These are phyloP conservation scores for Trametes elegans DNA, from an alignment of 768 basidiomycete species.

Conservation along the genomic window DNA sequence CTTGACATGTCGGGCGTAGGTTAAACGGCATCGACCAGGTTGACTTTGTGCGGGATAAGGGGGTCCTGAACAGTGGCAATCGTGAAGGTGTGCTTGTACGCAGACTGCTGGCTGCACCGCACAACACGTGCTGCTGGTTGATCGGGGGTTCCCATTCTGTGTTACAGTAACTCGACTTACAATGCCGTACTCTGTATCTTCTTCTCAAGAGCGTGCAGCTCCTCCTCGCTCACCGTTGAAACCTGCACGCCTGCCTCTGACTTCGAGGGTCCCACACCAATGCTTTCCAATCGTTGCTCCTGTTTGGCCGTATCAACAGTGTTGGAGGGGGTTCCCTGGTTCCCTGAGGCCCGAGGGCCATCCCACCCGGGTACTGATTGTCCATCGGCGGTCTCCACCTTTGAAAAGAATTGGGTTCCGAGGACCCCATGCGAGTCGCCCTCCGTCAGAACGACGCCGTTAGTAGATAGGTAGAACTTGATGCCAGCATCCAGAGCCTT, in stretches of 20 bases:
- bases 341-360: background rate
- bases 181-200: background rate
- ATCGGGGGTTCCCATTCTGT: background rate
- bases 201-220: slow-evolving; percentile 2
- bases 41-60: too few relatives aligned
- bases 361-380: slow-evolving; percentile 28
- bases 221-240: background rate
- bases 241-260: slow-evolving; percentile 1
- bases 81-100: too few relatives aligned
- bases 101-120: too few relatives aligned
- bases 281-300: background rate
- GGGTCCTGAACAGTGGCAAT: too few relatives aligned
- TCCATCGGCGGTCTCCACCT: slow-evolving; percentile 55
- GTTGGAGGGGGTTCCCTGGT: background rate
- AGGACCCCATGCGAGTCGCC: slow-evolving; percentile 69
- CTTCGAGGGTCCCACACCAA: slow-evolving; percentile 1
- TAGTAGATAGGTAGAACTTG: slow-evolving; percentile 75
- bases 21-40: too few relatives aligned
- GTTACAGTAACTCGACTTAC: background rate
- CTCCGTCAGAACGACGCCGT: slow-evolving; percentile 86
- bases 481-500: slow-evolving; percentile 68
- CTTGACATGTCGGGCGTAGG: too few relatives aligned
- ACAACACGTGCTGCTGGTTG: too few relatives aligned
- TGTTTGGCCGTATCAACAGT: background rate
- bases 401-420: slow-evolving; percentile 59